These are phyloP conservation scores for Chaetomium cochliodes DNA, from an alignment of 495 filamentous ascomycete species.

Conservation along the genomic window DNA sequence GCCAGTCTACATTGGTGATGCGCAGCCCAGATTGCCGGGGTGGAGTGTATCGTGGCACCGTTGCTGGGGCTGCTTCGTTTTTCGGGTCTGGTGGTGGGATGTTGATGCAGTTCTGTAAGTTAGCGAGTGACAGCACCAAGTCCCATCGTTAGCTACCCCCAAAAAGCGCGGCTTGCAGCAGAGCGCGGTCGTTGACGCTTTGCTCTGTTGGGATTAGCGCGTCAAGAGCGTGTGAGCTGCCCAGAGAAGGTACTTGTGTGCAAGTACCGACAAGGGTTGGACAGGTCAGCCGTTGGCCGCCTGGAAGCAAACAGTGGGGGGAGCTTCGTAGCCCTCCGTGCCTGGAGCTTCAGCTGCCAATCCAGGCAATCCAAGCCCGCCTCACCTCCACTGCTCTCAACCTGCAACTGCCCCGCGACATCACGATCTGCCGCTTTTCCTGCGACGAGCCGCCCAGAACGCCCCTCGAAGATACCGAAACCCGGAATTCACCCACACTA, in stretches of 20 bases:
- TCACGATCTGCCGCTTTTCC: constrained; percentile 18
- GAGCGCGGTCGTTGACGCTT: constrained; percentile 9
- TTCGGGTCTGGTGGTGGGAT: neutral
- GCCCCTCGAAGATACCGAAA: constrained; percentile 24
- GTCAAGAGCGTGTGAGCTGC: neutral
- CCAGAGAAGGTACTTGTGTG: constrained; percentile 14
- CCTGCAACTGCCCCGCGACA: constrained; percentile 18
- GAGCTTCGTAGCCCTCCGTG: constrained; percentile 37
- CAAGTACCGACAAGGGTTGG: constrained; percentile 23
- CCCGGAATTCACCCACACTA: constrained; percentile 28
- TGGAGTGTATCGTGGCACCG: constrained; percentile 17
- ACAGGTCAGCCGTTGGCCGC: constrained; percentile 25
- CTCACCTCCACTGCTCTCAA: constrained; percentile 21
- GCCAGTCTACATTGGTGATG: constrained; percentile 33
- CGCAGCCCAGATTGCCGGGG: constrained; percentile 12
- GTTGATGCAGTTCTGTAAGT: neutral
- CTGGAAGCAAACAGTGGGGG: constrained; percentile 23
- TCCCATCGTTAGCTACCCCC: constrained; percentile 21
- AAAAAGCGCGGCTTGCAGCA: constrained; percentile 19
- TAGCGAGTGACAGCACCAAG: constrained; percentile 18
- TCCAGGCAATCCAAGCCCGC: constrained; percentile 25
- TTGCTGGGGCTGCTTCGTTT: neutral
- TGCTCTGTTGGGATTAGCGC: constrained; percentile 10
- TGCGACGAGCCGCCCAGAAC: constrained; percentile 12
- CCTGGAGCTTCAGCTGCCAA: constrained; percentile 41